Conservation (phyloP, 352 stramenopile species). For the Blastocystis sp. region DNA sequence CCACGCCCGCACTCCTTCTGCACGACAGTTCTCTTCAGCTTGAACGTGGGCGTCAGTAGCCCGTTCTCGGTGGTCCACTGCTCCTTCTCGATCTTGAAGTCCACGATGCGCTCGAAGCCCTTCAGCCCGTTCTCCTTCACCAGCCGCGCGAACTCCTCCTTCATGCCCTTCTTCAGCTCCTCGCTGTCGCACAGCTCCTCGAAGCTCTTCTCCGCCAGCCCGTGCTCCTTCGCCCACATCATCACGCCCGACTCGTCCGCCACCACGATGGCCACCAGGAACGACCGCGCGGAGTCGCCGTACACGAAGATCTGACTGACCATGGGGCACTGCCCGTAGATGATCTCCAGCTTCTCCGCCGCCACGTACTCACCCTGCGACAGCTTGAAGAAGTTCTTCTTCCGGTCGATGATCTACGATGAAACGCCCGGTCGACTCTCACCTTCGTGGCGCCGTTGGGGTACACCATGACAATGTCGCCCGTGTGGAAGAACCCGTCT, state of each 20-base stretch:
- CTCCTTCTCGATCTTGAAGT: constrained; percentile 77
- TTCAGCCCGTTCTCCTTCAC: constrained; percentile 77
- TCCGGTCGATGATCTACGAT: constrained; percentile 78
- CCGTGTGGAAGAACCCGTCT: constrained; percentile 80
- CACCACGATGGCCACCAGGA: constrained; percentile 77
- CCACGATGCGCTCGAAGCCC: constrained; percentile 77
- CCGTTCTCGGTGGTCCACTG: constrained; percentile 78
- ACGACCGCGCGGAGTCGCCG: constrained; percentile 78
- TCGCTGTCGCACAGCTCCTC: constrained; percentile 70
- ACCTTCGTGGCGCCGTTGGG: constrained; percentile 75
- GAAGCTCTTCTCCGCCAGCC: constrained; percentile 22
- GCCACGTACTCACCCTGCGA: constrained; percentile 73
- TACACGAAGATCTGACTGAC: constrained; percentile 80
- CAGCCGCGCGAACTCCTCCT: constrained; percentile 58
- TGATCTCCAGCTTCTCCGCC: constrained; percentile 79
- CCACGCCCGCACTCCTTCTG: constrained; percentile 19
- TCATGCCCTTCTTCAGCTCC: constrained; percentile 59
- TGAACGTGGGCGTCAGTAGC: constrained; percentile 81
- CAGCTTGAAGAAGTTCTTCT: constrained; percentile 75
- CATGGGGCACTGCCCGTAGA: constrained; percentile 78
- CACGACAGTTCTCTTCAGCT: constrained; percentile 74
- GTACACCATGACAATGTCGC: constrained; percentile 80
- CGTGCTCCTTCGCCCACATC: constrained; percentile 74
- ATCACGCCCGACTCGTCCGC: constrained; percentile 77
- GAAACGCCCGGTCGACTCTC: background rate